A percentile compares a stretch with the other conserved stretches of the same genome.
Evolutionary conservation across 2,329 filamentous ascomycete genomes (phyloP).

Genomic region (Blumeria hordei): DNA sequence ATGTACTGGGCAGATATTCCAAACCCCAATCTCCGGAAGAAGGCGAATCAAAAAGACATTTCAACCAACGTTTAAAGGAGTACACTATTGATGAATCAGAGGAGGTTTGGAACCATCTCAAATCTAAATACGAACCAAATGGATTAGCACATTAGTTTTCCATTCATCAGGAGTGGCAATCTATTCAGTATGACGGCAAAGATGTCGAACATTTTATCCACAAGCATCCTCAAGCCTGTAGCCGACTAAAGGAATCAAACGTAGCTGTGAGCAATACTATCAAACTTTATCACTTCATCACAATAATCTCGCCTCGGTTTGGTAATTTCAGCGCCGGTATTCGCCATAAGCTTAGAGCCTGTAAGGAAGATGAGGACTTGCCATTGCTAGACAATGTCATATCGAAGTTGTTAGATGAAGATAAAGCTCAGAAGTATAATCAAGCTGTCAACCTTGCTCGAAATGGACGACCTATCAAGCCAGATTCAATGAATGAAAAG

Average conservation of each 20-base stretch:
- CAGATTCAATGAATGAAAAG: neutral
- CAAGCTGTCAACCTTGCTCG: neutral
- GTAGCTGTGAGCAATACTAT: neutral
- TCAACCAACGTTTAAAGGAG: neutral
- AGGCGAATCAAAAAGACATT: neutral
- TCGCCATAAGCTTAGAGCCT: neutral
- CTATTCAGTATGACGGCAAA: neutral
- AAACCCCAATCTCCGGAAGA: neutral
- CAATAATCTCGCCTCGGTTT: neutral
- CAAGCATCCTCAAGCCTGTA: slow-evolving; percentile 1
- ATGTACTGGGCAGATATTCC: neutral
- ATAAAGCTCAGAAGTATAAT: too few species aligned
- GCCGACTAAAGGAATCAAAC: slow-evolving; percentile 1
- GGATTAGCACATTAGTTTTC: neutral
- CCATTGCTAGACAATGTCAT: slow-evolving; percentile 1
- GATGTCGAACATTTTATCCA: slow-evolving; percentile 1
- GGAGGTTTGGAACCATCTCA: neutral
- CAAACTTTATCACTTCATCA: slow-evolving; percentile 1
- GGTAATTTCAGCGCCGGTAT: neutral
- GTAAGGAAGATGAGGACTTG: neutral
- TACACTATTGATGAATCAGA: neutral
- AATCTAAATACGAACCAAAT: slow-evolving; percentile 1
- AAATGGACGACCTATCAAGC: neutral
- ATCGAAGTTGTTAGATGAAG: neutral
- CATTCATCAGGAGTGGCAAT: neutral